Evolutionary conservation across 306 rosid genomes (phyloP), one percentile per base, ranked within the genome.

Genomic region (Inga laurina): DNA sequence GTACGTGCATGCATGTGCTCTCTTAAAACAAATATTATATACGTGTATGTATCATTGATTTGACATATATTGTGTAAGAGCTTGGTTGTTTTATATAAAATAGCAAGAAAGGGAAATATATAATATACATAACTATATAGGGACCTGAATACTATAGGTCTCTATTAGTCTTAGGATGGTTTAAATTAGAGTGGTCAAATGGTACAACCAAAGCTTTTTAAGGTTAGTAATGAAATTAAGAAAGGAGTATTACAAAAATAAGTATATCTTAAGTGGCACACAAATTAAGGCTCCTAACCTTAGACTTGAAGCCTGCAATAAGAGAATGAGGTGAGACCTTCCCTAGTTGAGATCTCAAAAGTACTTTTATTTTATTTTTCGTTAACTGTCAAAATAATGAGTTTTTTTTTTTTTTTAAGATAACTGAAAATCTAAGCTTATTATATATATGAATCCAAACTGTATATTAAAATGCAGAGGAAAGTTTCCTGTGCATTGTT

Each of bases 121-220:
- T 10, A 59, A 22, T 22, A n/a, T 22, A 0, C 30, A 22, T 54
- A 2, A 12, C 37, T 22, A 12, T 11, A 12, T 27, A 62, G 12
- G 11, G 37, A 62, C 34, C 35, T 10, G 67, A 10, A 59, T 59
- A 21, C 13, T 57, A 57, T 61, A 10, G 14, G 67, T 11, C 15
- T 12, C 2, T 64, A 64, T 27, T 4, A 11, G 69, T 12, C 69
- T 64, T 64, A 59, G 41, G 66, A 30, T 80, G 44, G 49, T 81
- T 73, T 49, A 48, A 46, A 75, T 48, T 57, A 49, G 27, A 19
- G 70, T 27, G 22, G 78, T 79, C 80, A 72, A 84, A 84, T 52
- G 72, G 66, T 11, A 64, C 74, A 81, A 75, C 59, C 43, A 9
- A 19, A 34, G 77, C 48, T 64, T 64, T 59, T 57, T 59, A 59